Percentiles rank a stretch among this genome's conserved stretches.
Conservation (phyloP, 805 yeast species). For the Spencermartinsiella europaea region DNA sequence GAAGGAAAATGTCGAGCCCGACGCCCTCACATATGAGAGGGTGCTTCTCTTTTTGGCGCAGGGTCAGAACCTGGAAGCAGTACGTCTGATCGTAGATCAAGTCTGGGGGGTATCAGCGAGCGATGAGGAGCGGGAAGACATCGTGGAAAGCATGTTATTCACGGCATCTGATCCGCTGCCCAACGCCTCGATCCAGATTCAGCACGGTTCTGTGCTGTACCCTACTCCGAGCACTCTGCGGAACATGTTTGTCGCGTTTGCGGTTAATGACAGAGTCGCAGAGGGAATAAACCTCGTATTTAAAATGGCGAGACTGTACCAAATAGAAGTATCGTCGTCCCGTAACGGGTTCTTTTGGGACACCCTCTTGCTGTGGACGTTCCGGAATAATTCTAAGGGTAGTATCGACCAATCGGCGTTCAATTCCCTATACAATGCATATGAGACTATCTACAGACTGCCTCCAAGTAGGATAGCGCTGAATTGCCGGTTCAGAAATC, state of each 20-base stretch:
- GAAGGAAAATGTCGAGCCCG: slow-evolving; percentile 26
- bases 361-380: slow-evolving; percentile 21
- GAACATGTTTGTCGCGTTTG: slow-evolving; percentile 26
- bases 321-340: slow-evolving; percentile 14
- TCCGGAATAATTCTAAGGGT: slow-evolving; percentile 3
- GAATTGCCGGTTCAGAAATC: too few relatives aligned
- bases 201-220: slow-evolving; percentile 14
- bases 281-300: slow-evolving; percentile 23
- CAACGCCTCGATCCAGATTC: neutral
- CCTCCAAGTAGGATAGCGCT: neutral
- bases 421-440: neutral
- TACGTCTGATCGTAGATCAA: slow-evolving; percentile 20
- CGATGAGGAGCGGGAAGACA: too few relatives aligned
- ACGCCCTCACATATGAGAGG: slow-evolving; percentile 31
- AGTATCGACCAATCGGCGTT: neutral
- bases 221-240: slow-evolving; percentile 22
- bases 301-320: slow-evolving; percentile 14
- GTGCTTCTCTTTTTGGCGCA: slow-evolving; percentile 30
- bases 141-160: too few relatives aligned
- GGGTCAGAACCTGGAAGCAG: slow-evolving; percentile 20
- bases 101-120: slow-evolving; percentile 27
- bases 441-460: neutral
- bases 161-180: neutral
- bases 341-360: slow-evolving; percentile 23
- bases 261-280: slow-evolving; percentile 19